Percentiles rank a stretch among this genome's conserved stretches.
Evolutionary conservation across 169 alveolate species (phyloP).

Genomic region (Plasmodium reichenowi): DNA sequence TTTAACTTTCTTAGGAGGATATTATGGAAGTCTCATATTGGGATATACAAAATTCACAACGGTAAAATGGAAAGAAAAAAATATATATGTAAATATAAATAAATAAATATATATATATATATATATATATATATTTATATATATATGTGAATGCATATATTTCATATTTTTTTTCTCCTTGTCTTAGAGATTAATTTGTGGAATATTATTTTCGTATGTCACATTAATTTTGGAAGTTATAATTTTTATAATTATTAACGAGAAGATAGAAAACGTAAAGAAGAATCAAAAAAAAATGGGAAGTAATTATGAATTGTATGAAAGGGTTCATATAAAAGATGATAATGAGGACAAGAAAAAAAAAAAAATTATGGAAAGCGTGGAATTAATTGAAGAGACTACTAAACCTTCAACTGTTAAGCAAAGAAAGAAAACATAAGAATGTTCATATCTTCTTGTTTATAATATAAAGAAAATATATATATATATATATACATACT

Average conservation of each 20-base stretch:
- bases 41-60: conserved; percentile 63
- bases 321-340: conserved; percentile 13
- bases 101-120: too few relatives aligned
- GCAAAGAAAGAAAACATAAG: conserved; percentile 23
- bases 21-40: conserved; percentile 57
- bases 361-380: not conserved
- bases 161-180: not conserved
- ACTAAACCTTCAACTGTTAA: conserved; percentile 25
- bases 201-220: conserved; percentile 55
- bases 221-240: conserved; percentile 58
- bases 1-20: conserved; percentile 50
- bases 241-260: conserved; percentile 49
- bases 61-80: conserved; percentile 4
- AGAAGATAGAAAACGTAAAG: conserved; percentile 28
- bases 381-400: conserved; percentile 8
- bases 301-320: conserved; percentile 34
- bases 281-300: conserved; percentile 20
- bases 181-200: conserved; percentile 41
- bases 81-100: too few relatives aligned
- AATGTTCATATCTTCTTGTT: not conserved
- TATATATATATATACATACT: not conserved
- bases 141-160: not conserved
- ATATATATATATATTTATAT: not conserved
- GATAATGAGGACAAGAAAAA: not conserved
- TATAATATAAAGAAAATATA: not conserved